Base-by-base conservation (phyloP, 2,329 filamentous ascomycete species). In the Xylariaceae sp. region DNA sequence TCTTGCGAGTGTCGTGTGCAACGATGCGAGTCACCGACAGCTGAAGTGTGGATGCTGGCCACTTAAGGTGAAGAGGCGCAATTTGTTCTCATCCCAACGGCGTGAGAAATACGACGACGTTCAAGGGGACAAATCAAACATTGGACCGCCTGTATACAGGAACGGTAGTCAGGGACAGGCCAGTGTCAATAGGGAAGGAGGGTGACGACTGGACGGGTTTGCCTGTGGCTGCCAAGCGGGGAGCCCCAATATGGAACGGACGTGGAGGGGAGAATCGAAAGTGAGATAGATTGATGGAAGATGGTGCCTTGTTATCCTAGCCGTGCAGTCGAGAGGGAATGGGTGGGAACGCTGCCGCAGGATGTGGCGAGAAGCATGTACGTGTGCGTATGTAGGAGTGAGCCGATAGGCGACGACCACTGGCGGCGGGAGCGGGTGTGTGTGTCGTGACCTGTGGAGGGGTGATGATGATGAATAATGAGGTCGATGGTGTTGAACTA, bases 81-180 rank as follows among this genome's bases (percentile, higher is more conserved):
- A 52, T 53, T 53, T 53, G 56, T 48, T 53, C 62, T 64, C 63
- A 63, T 63, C 55, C 56, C 61, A 61, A 55, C 49, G 58, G 55
- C 59, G 59, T 61, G 60, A 59, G 53, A 57, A 54, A 59, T 53
- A 48, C 55, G 45, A 57, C 58, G 55, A 51, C 51, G 49, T 40
- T 51, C 48, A 52, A 48, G 54, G 55, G 48, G 48, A 61, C 58
- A 60, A 62, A 58, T 63, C 63, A 66, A 65, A 63, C 63, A 66
- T 59, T 57, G 57, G 54, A 55, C 47, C 58, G 60, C 50, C 53
- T 61, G 60, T 59, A 56, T 62, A 59, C 59, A 60, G 60, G 63
- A 57, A 58, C 59, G 58, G 62, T 60, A 64, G 63, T 58, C 56
- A 56, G 62, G 51, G 59, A 57, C 57, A 61, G 59, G 59, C 59